Evolutionary conservation across 805 yeast genomes (phyloP).

Genomic region (Teunomyces pallodes): DNA sequence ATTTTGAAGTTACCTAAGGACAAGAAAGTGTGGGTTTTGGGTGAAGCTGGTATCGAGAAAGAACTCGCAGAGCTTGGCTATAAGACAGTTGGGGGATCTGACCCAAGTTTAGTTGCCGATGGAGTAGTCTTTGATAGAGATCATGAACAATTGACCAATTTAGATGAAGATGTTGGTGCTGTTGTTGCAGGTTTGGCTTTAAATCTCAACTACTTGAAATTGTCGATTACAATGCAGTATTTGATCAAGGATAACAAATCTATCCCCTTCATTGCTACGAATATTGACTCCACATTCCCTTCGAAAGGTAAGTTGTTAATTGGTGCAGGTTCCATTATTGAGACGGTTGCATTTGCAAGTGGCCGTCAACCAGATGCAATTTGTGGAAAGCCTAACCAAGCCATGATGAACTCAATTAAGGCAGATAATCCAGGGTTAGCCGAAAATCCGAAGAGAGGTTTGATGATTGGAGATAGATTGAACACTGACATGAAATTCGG

Average conservation of each 20-base stretch:
- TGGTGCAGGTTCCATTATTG: slow-evolving; percentile 92
- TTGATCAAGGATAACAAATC: slow-evolving; percentile 54
- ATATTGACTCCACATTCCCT: slow-evolving; percentile 93
- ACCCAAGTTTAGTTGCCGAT: slow-evolving; percentile 48
- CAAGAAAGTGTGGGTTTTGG: slow-evolving; percentile 84
- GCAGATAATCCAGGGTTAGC: slow-evolving; percentile 51
- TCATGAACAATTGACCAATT: slow-evolving; percentile 49
- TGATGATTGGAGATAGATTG: slow-evolving; percentile 94
- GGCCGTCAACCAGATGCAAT: slow-evolving; percentile 79
- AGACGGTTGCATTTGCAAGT: slow-evolving; percentile 67
- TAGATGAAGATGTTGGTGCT: slow-evolving; percentile 77
- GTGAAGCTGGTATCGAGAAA: slow-evolving; percentile 80
- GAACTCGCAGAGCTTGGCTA: slow-evolving; percentile 79
- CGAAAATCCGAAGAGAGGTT: slow-evolving; percentile 56
- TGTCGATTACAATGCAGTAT: slow-evolving; percentile 81
- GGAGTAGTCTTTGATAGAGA: slow-evolving; percentile 55
- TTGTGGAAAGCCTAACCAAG: slow-evolving; percentile 88
- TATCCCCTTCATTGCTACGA: slow-evolving; percentile 83
- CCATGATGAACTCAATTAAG: slow-evolving; percentile 87
- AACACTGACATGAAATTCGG: slow-evolving; percentile 97
- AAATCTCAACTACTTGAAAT: slow-evolving; percentile 73
- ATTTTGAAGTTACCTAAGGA: slow-evolving; percentile 71
- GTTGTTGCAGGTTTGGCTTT: slow-evolving; percentile 88
- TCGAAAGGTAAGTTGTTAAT: slow-evolving; percentile 81
- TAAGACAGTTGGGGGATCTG: slow-evolving; percentile 78